Evolutionary conservation across 306 rosid genomes (phyloP).

Genomic region (Vicia faba): DNA sequence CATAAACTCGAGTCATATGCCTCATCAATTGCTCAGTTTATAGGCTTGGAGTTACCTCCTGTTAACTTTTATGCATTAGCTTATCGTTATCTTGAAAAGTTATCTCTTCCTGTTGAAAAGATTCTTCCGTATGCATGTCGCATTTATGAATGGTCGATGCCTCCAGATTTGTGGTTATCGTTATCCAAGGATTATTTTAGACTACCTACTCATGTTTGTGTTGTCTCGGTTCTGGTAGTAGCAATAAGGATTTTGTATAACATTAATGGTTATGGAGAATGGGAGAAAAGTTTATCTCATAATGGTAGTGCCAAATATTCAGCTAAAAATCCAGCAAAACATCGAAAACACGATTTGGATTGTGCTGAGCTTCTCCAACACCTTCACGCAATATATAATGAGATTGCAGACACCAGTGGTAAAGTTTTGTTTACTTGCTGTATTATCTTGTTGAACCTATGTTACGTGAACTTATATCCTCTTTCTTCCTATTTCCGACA

Average conservation of each 20-base stretch:
- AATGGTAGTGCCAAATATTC: slow-evolving; percentile 39
- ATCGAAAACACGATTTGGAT: slow-evolving; percentile 48
- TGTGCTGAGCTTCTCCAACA: slow-evolving; percentile 59
- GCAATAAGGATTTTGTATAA: slow-evolving; percentile 75
- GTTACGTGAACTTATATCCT: slow-evolving; percentile 18
- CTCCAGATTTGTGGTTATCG: slow-evolving; percentile 79
- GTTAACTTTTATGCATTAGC: slow-evolving; percentile 82
- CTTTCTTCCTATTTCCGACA: neutral
- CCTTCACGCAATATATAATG: slow-evolving; percentile 62
- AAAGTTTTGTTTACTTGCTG: slow-evolving; percentile 32
- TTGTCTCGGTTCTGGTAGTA: slow-evolving; percentile 77
- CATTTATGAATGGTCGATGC: slow-evolving; percentile 82
- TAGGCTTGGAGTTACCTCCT: slow-evolving; percentile 80
- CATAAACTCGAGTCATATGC: slow-evolving; percentile 72
- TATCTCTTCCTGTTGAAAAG: slow-evolving; percentile 64
- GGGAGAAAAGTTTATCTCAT: slow-evolving; percentile 74
- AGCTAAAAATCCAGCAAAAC: slow-evolving; percentile 29
- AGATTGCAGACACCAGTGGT: slow-evolving; percentile 58
- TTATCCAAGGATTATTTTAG: slow-evolving; percentile 60
- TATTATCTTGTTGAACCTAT: neutral
- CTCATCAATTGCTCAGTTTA: slow-evolving; percentile 67
- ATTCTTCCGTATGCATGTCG: slow-evolving; percentile 67
- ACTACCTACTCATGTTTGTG: slow-evolving; percentile 81
- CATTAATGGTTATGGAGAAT: slow-evolving; percentile 78
- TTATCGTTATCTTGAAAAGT: slow-evolving; percentile 55